Percentiles rank a stretch among this genome's conserved stretches.
These are phyloP conservation scores for Huntiella abstrusa DNA, from an alignment of 2,329 filamentous ascomycete genomes.

Conservation along the genomic window DNA sequence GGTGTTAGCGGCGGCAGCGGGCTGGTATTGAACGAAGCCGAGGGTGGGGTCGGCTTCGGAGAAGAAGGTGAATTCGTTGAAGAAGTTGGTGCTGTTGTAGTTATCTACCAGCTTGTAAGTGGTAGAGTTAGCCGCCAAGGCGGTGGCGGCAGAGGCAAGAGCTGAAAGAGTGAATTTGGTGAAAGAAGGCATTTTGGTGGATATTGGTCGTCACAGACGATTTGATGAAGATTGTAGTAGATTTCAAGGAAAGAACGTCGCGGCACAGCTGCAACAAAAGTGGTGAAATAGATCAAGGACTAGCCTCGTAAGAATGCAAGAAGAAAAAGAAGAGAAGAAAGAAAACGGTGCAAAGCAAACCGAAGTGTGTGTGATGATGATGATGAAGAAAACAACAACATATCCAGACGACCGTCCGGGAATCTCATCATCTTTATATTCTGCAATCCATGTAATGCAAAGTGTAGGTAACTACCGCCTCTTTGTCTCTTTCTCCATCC, in stretches of 20 bases:
- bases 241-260: background rate
- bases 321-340: background rate
- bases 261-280: background rate
- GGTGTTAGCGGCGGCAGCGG: conserved; percentile 36
- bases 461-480: no score
- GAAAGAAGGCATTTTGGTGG: conserved; percentile 7
- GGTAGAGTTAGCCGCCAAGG: background rate
- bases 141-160: background rate
- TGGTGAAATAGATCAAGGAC: background rate
- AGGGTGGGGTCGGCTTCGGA: conserved; percentile 46
- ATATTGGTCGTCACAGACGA: background rate
- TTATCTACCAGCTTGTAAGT: conserved; percentile 27
- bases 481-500: no score
- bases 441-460: no score
- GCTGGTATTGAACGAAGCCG: conserved; percentile 55
- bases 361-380: background rate
- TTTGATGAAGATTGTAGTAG: background rate
- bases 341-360: background rate
- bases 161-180: conserved; percentile 3
- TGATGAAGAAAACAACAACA: background rate
- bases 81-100: conserved; percentile 36
- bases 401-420: background rate
- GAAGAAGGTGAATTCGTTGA: conserved; percentile 37
- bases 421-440: no score
- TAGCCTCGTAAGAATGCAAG: background rate